These are phyloP conservation scores for Naematelia encephala DNA, from an alignment of 768 basidiomycete genomes.

Conservation along the genomic window DNA sequence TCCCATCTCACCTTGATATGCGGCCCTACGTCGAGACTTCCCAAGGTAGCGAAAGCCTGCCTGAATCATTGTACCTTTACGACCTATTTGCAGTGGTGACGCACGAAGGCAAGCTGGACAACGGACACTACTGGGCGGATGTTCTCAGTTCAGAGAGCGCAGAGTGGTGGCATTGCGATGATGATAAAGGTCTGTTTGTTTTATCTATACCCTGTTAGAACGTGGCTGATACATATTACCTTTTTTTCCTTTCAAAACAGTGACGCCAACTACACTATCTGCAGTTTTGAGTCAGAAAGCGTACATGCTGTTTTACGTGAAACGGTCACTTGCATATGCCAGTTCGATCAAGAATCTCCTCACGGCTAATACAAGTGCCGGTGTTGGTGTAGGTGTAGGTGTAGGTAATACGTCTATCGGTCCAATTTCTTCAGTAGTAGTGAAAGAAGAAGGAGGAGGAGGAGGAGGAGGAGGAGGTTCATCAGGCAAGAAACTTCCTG, in stretches of 20 bases:
- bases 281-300: slow-evolving; percentile 69
- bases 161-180: slow-evolving; percentile 92
- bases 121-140: slow-evolving; percentile 88
- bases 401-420: too few species aligned
- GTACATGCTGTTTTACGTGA: slow-evolving; percentile 96
- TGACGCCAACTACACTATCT: slow-evolving; percentile 66
- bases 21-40: slow-evolving; percentile 61
- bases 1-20: slow-evolving; percentile 84
- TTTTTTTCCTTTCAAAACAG: slow-evolving; percentile 58
- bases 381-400: too few species aligned
- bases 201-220: too few species aligned
- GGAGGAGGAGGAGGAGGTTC: neutral
- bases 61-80: slow-evolving; percentile 75
- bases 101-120: slow-evolving; percentile 90
- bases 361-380: neutral
- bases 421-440: too few species aligned
- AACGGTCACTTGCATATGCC: slow-evolving; percentile 77
- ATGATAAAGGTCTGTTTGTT: slow-evolving; percentile 70
- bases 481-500: neutral
- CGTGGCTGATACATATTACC: too few species aligned
- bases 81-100: slow-evolving; percentile 90
- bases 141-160: slow-evolving; percentile 59
- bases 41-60: slow-evolving; percentile 7
- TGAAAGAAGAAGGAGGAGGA: too few species aligned
- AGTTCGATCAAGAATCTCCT: slow-evolving; percentile 21